Evolutionary conservation across 345 rosid species (phyloP).

Genomic region (Populus alba): DNA sequence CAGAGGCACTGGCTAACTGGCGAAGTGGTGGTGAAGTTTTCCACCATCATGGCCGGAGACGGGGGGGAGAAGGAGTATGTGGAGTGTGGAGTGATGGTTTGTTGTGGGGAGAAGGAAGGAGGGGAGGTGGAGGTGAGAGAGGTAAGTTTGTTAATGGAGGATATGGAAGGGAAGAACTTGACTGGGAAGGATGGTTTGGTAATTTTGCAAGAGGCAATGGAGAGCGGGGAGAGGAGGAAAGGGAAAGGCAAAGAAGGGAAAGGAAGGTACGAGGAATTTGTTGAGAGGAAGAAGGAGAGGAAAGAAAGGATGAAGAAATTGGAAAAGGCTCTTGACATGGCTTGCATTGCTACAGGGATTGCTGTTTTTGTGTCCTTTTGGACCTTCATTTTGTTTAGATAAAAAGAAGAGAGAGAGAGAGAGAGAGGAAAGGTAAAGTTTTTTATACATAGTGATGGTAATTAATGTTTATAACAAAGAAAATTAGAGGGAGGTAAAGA

Average conservation of each 20-base stretch:
- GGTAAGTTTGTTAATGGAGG: conserved; percentile 63
- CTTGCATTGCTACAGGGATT: conserved; percentile 34
- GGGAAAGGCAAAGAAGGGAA: conserved; percentile 25
- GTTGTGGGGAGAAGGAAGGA: conserved; percentile 51
- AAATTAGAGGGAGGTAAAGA: background rate
- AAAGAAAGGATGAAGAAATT: conserved; percentile 29
- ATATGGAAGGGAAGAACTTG: conserved; percentile 68
- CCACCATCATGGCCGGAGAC: conserved; percentile 35
- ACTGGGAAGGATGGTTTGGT: conserved; percentile 69
- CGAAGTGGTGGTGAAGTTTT: conserved; percentile 50
- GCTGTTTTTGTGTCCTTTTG: conserved; percentile 49
- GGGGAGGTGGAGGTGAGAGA: conserved; percentile 68
- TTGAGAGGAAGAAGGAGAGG: conserved; percentile 41
- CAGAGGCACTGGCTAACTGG: conserved; percentile 71
- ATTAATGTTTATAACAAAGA: background rate
- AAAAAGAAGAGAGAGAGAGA: background rate
- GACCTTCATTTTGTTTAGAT: conserved; percentile 47
- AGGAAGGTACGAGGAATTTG: conserved; percentile 39
- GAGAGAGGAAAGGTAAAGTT: background rate
- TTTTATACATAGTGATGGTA: background rate
- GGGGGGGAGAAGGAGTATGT: conserved; percentile 33
- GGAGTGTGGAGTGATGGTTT: conserved; percentile 42
- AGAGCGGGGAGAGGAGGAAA: conserved; percentile 36
- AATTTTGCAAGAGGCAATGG: conserved; percentile 47
- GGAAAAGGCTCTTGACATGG: conserved; percentile 32